These are phyloP conservation scores for Colletotrichum gloeosporioides DNA, from an alignment of 2,329 filamentous ascomycete species.

Conservation along the genomic window DNA sequence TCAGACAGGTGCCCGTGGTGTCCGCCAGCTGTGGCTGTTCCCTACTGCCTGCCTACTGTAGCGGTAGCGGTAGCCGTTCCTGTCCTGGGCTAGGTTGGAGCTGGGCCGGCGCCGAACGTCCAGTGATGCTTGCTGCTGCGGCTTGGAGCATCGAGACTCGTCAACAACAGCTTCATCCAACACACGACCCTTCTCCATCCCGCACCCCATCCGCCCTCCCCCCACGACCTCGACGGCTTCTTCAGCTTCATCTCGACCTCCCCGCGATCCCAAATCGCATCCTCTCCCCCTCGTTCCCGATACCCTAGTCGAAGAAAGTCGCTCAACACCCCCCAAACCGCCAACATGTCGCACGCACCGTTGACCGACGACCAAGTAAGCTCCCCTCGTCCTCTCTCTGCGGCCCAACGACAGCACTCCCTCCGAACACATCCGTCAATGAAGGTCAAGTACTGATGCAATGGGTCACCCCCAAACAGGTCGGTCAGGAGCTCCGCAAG, in stretches of 20 bases:
- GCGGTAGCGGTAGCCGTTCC: not conserved
- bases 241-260: not conserved
- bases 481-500: slow-evolving; percentile 98
- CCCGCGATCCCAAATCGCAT: slow-evolving; percentile 3
- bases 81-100: slow-evolving; percentile 6
- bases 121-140: slow-evolving; percentile 16
- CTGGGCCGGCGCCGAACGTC: slow-evolving; percentile 15
- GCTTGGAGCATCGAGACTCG: slow-evolving; percentile 11
- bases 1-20: not conserved
- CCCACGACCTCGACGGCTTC: not conserved
- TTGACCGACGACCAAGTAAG: slow-evolving; percentile 28
- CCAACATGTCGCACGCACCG: slow-evolving; percentile 26
- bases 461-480: slow-evolving; percentile 56
- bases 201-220: slow-evolving; percentile 8
- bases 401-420: not conserved
- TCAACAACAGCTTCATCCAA: slow-evolving; percentile 21
- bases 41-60: not conserved
- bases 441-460: not conserved
- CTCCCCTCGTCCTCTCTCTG: not conserved
- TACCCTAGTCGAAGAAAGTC: slow-evolving; percentile 19
- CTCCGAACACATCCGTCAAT: not conserved
- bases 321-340: slow-evolving; percentile 12
- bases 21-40: not conserved
- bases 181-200: not conserved
- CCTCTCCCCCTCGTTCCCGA: not conserved